A percentile compares a stretch with the other conserved stretches of the same genome.
These are phyloP conservation scores for Fraxinus platypoda DNA, from an alignment of 305 asterid genomes.

Conservation along the genomic window DNA sequence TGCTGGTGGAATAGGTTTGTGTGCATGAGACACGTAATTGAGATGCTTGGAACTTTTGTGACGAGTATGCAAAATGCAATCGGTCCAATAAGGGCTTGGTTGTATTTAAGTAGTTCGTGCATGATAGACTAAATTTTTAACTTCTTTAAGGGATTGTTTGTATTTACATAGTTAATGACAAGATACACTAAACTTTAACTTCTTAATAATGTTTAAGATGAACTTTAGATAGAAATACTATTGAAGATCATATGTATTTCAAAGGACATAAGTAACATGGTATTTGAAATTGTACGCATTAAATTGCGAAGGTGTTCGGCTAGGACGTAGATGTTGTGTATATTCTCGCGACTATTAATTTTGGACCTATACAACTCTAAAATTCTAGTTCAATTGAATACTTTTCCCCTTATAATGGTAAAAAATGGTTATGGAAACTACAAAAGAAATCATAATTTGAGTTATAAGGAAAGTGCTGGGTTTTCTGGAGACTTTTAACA, in stretches of 20 bases:
- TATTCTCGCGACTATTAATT: background rate
- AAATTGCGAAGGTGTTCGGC: background rate
- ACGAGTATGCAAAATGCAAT: background rate
- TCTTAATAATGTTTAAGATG: background rate
- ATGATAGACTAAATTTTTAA: background rate
- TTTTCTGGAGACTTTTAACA: background rate
- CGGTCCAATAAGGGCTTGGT: background rate
- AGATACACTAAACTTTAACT: background rate
- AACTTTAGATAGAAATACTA: background rate
- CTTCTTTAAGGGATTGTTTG: background rate
- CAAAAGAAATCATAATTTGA: background rate
- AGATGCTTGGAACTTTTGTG: background rate
- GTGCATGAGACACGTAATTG: slow-evolving; percentile 29
- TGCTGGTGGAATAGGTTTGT: slow-evolving; percentile 36
- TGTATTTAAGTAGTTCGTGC: background rate
- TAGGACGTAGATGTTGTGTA: background rate
- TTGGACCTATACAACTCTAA: background rate
- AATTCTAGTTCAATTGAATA: no score
- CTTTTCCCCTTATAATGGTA: background rate
- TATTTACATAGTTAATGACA: background rate
- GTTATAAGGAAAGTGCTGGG: background rate
- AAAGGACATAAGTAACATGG: background rate
- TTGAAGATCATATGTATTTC: background rate
- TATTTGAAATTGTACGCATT: background rate
- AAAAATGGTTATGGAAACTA: background rate